Conservation (phyloP, 2,329 filamentous ascomycete species). For the Myriosclerotinia scirpicola region DNA sequence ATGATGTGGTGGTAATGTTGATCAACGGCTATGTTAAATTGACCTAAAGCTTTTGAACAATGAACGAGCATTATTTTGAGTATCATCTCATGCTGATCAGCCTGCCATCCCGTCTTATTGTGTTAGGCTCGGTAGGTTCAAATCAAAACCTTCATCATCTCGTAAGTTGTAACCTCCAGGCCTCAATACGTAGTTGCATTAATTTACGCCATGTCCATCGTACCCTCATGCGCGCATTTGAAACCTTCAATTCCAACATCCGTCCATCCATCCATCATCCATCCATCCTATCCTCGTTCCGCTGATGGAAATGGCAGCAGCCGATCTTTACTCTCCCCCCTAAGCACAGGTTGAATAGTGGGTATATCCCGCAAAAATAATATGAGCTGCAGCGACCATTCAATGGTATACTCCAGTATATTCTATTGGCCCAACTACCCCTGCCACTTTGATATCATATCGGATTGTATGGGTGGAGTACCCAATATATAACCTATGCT, state of each 20-base stretch:
- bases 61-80: conserved; percentile 7
- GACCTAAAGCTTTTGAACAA: not conserved
- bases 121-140: not conserved
- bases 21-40: not conserved
- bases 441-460: too few relatives aligned
- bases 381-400: too few relatives aligned
- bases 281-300: conserved; percentile 26
- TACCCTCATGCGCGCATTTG: conserved; percentile 14
- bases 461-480: too few relatives aligned
- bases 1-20: not conserved
- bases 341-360: not conserved
- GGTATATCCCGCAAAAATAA: too few relatives aligned
- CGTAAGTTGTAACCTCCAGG: not conserved
- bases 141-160: not conserved
- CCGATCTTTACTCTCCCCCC: conserved; percentile 12
- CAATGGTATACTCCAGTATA: too few relatives aligned
- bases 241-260: conserved; percentile 11
- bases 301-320: conserved; percentile 5
- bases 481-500: too few relatives aligned
- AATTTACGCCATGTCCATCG: conserved; percentile 8
- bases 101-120: conserved; percentile 6
- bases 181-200: conserved; percentile 5
- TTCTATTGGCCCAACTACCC: too few relatives aligned
- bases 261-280: conserved; percentile 4
- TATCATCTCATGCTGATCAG: conserved; percentile 10